phyloP scores from a whole-genome alignment of 305 asterid genomes.

The Andrographis paniculata region DNA sequence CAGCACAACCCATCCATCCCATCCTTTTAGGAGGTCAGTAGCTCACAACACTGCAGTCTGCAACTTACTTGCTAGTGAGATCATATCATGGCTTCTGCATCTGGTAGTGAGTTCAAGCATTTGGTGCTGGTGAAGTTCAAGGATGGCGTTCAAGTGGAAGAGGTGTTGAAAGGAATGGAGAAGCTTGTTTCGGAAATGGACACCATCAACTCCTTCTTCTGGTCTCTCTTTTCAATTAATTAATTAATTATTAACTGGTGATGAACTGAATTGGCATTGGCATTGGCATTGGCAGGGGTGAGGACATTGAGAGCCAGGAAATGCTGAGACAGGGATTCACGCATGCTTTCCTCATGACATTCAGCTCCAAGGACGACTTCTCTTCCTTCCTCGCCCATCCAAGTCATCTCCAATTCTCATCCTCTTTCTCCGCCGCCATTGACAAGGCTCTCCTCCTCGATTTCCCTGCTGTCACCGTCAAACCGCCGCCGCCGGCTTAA shows the following conservation, averaged over 20 bases:
- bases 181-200: conserved; percentile 68
- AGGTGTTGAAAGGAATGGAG: conserved; percentile 58
- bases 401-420: conserved; percentile 53
- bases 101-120: conserved; percentile 68
- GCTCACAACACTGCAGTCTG: too few species aligned
- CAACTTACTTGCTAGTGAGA: too few species aligned
- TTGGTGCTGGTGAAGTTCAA: conserved; percentile 89
- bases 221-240: conserved; percentile 33
- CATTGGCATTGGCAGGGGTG: conserved; percentile 43
- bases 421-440: conserved; percentile 51
- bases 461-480: conserved; percentile 59
- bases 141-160: conserved; percentile 52
- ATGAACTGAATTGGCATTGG: too few species aligned
- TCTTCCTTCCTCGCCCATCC: conserved; percentile 54
- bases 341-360: conserved; percentile 85
- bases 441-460: conserved; percentile 83
- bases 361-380: conserved; percentile 65
- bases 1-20: too few species aligned
- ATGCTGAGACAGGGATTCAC: conserved; percentile 84
- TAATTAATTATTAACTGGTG: background rate
- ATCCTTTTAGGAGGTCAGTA: too few species aligned
- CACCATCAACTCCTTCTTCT: conserved; percentile 71
- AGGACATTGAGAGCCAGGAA: conserved; percentile 66
- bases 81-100: conserved; percentile 8
- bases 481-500: conserved; percentile 19